These are phyloP conservation scores for Alternaria hordeiaustralica DNA, from an alignment of 2,329 filamentous ascomycete genomes.

Conservation along the genomic window DNA sequence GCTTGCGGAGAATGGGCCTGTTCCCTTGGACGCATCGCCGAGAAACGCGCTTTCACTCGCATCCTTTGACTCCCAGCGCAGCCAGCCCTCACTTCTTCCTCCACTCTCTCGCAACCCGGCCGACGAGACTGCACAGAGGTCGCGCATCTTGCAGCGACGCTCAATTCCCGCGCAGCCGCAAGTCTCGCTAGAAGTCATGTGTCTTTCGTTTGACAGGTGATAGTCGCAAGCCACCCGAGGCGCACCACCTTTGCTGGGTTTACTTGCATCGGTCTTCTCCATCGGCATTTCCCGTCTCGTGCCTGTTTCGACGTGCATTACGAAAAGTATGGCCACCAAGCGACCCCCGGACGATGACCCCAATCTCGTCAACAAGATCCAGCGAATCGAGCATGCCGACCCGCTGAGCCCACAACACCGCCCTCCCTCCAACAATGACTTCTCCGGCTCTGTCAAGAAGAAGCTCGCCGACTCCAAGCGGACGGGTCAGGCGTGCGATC, in stretches of 20 bases:
- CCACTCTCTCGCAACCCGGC: neutral
- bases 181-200: slow-evolving; percentile 10
- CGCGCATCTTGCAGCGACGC: slow-evolving; percentile 1
- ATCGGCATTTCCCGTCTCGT: slow-evolving; percentile 14
- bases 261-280: slow-evolving; percentile 11
- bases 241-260: slow-evolving; percentile 11
- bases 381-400: slow-evolving; percentile 41
- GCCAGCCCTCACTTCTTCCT: neutral
- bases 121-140: neutral
- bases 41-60: slow-evolving; percentile 11
- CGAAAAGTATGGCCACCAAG: slow-evolving; percentile 34
- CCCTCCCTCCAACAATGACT: slow-evolving; percentile 34
- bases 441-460: slow-evolving; percentile 55
- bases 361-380: slow-evolving; percentile 35
- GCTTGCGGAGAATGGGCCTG: slow-evolving; percentile 10
- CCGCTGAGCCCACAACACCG: slow-evolving; percentile 28
- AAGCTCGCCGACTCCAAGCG: slow-evolving; percentile 62
- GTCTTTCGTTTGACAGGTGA: slow-evolving; percentile 14
- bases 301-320: slow-evolving; percentile 16
- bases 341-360: slow-evolving; percentile 30
- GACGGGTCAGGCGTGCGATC: slow-evolving; percentile 86
- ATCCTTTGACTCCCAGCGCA: slow-evolving; percentile 8
- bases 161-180: neutral
- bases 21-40: slow-evolving; percentile 15
- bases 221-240: slow-evolving; percentile 21